Conservation (phyloP, 148 eudicot genomes). For the Mesembryanthemum crystallinum region DNA sequence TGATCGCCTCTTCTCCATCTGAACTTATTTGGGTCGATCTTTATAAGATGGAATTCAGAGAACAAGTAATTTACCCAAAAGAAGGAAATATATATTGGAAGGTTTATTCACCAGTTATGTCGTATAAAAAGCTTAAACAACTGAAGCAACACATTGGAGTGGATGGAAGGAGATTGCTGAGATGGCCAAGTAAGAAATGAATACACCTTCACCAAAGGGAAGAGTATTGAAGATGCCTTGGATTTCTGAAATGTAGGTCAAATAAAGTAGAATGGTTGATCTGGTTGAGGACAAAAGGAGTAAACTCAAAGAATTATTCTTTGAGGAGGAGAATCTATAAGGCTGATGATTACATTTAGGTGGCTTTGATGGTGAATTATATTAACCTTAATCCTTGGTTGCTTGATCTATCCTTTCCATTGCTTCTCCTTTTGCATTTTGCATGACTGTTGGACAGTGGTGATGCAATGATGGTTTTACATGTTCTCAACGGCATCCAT, state of each 20-base stretch:
- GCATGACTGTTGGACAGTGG: neutral
- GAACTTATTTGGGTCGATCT: no score
- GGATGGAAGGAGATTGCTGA: neutral
- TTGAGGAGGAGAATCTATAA: neutral
- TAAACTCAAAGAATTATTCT: neutral
- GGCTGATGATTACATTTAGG: neutral
- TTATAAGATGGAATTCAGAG: no score
- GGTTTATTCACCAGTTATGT: neutral
- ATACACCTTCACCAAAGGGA: no score
- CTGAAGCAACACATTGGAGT: neutral
- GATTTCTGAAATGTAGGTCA: neutral
- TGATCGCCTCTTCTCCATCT: no score
- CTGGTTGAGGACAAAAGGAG: neutral
- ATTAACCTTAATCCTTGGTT: neutral
- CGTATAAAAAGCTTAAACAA: neutral
- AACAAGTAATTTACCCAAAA: no score
- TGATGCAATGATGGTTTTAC: neutral
- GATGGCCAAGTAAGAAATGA: neutral
- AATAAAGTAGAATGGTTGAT: neutral
- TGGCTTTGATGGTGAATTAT: neutral
- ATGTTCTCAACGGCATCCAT: neutral
- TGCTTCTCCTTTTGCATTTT: neutral
- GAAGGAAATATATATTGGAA: neutral
- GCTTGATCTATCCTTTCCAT: neutral
- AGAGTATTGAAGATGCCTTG: neutral